Conservation (phyloP, 1,284 basidiomycete genomes). For the Puccinia horiana region DNA sequence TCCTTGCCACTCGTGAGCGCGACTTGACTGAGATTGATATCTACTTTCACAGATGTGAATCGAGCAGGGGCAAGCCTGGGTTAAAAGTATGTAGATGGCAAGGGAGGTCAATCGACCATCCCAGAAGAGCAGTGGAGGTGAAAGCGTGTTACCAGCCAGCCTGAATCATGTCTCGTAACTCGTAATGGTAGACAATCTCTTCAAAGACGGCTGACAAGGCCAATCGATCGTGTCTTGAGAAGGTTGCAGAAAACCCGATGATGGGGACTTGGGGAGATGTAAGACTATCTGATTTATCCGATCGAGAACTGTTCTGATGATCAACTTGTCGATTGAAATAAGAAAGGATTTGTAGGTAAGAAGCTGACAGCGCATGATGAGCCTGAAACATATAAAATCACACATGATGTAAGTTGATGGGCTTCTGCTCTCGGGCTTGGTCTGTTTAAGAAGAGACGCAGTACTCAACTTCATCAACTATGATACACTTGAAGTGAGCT, state of each 20-base stretch:
- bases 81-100: background rate
- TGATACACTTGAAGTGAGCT: conserved; percentile 71
- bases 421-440: background rate
- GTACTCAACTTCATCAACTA: conserved; percentile 71
- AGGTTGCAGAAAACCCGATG: conserved; percentile 93
- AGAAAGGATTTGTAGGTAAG: conserved; percentile 76
- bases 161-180: conserved; percentile 76
- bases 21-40: conserved; percentile 70
- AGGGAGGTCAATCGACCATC: background rate
- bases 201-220: conserved; percentile 86
- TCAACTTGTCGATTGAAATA: conserved; percentile 66
- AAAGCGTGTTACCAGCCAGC: conserved; percentile 72
- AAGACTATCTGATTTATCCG: conserved; percentile 38
- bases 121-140: background rate
- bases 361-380: conserved; percentile 88
- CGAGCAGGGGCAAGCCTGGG: conserved; percentile 77
- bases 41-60: conserved; percentile 76
- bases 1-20: conserved; percentile 62
- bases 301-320: conserved; percentile 54
- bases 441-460: background rate
- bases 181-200: conserved; percentile 80
- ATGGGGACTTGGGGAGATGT: conserved; percentile 67
- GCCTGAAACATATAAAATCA: conserved; percentile 61
- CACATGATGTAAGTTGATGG: background rate
- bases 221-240: conserved; percentile 85